These are phyloP conservation scores for Ogataea minuta DNA, from an alignment of 805 yeast genomes.

Conservation along the genomic window DNA sequence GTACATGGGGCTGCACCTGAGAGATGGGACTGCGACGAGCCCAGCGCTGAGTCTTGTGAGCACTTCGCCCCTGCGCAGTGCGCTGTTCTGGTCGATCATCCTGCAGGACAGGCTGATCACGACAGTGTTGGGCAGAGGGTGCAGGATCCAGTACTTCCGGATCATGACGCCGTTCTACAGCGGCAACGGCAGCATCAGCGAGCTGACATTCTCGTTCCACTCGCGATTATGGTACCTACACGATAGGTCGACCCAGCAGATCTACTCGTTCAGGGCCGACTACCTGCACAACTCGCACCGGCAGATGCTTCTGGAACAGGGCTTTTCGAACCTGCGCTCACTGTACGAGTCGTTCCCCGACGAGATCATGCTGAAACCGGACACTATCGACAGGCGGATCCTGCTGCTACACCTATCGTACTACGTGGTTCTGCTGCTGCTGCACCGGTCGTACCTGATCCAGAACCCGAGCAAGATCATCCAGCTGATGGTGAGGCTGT, in stretches of 20 bases:
- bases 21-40: not conserved
- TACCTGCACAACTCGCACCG: constrained; percentile 35
- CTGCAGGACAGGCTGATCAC: constrained; percentile 35
- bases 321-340: constrained; percentile 24
- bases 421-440: constrained; percentile 25
- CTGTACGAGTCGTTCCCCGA: constrained; percentile 27
- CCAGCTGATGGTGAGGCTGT: constrained; percentile 25
- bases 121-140: constrained; percentile 35
- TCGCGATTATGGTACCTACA: constrained; percentile 34
- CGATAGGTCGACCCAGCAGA: constrained; percentile 33
- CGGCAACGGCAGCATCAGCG: constrained; percentile 20
- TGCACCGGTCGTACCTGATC: constrained; percentile 33
- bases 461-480: constrained; percentile 32
- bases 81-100: constrained; percentile 34
- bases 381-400: constrained; percentile 22
- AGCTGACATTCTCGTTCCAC: constrained; percentile 30
- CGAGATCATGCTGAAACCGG: constrained; percentile 8
- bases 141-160: constrained; percentile 34
- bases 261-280: constrained; percentile 35
- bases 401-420: constrained; percentile 32
- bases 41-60: constrained; percentile 8
- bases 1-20: constrained; percentile 17
- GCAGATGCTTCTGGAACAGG: constrained; percentile 30
- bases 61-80: constrained; percentile 20
- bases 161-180: constrained; percentile 31